Base-by-base conservation (phyloP, 202 grass and related monocot species). In the Hordeum pubiflorum region DNA sequence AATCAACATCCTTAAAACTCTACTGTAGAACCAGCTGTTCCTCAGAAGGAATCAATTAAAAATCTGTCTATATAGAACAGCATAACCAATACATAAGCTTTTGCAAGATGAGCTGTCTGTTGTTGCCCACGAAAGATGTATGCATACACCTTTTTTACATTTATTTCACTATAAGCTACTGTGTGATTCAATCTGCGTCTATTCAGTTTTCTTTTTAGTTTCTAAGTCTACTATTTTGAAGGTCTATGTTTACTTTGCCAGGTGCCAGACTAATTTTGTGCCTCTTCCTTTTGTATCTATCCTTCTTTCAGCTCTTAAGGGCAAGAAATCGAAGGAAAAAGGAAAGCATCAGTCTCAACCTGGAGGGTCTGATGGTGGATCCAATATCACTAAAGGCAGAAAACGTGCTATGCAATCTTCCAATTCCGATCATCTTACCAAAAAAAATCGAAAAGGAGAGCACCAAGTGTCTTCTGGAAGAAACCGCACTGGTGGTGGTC, bases 361-460 rank as follows among this genome's bases (percentile, higher is more conserved):
- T 54, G 50, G 18, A 74, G 21, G 22, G 5, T 38, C 36, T 73
- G 82, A 60, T 63, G 9, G 21, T 22, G 65, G 20, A 24, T 82
- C 73, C 69, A 74, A 44, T 72, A 68, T 41, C 18, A 68, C 8
- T 32, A 15, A 82, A 74, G 74, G 74, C 34, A 78, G 78, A 74
- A 89, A 86, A 68, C 74, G 66, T 24, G 21, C 34, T n/a, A 13
- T 58, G 9, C 87, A 34, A 60, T 68, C 83, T 65, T 79, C 83
- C 40, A 82, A 62, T 39, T 66, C 29, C 41, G 83, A 86, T 79
- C 38, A 27, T 1, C 74, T 74, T 26, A 55, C 44, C 62, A 82
- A 89, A 69, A 54, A 43, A 27, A 74, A n/a, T 15, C 85, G 70
- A 79, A 86, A 79, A 74, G 67, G 66, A 74, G 74, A 46, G 22